These are phyloP conservation scores for Fraxinus americana DNA, from an alignment of 257 asterid genomes.

Conservation along the genomic window DNA sequence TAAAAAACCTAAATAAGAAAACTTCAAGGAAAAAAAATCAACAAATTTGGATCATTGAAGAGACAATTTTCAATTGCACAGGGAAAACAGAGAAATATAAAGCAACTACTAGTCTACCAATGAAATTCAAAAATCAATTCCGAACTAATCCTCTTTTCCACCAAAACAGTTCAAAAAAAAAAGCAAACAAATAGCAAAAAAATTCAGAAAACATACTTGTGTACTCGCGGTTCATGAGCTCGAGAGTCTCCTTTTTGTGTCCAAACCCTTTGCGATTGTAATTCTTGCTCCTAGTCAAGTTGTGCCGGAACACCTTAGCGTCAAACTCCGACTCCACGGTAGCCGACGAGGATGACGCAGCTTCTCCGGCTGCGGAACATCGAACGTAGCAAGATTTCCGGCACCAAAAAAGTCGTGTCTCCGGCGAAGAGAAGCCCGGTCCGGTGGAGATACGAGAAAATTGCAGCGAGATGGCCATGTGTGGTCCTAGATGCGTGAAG, in stretches of 20 bases:
- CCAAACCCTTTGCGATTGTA: conserved; percentile 95
- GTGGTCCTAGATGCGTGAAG: background rate
- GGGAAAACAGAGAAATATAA: background rate
- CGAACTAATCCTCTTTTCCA: background rate
- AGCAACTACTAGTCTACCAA: background rate
- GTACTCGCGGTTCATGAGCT: conserved; percentile 75
- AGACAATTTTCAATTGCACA: background rate
- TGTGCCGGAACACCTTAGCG: conserved; percentile 75
- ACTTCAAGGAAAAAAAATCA: background rate
- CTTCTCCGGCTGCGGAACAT: conserved; percentile 65
- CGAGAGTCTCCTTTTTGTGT: conserved; percentile 67
- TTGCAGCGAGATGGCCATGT: conserved; percentile 79
- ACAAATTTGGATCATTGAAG: background rate
- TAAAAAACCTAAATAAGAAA: background rate
- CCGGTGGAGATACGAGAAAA: conserved; percentile 56
- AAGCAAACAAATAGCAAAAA: background rate
- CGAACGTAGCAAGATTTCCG: conserved; percentile 56
- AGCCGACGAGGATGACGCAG: conserved; percentile 45
- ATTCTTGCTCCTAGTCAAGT: conserved; percentile 86
- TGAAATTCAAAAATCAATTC: background rate
- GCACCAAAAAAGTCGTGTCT: conserved; percentile 44
- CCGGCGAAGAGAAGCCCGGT: conserved; percentile 59
- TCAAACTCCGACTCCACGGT: conserved; percentile 60
- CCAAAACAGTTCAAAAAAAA: background rate
- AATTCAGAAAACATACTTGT: conserved; percentile 50